Conservation (phyloP, 208 protist genomes). For the Trypanosoma platydactyli region DNA sequence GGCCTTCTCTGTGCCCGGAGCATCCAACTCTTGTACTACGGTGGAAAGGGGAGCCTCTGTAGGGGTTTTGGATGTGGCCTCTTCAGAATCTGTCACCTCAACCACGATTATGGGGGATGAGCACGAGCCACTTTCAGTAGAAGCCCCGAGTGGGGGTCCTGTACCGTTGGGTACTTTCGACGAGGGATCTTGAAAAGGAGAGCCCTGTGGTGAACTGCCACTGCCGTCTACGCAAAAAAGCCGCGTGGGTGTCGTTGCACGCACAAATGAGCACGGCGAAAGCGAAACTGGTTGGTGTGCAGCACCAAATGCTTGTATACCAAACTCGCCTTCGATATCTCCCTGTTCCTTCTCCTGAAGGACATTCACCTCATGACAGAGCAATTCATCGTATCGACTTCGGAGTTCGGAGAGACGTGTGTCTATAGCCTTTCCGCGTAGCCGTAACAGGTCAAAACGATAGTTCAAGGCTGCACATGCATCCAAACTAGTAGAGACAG, state of each 20-base stretch:
- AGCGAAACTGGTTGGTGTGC: neutral
- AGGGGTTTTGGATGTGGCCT: neutral
- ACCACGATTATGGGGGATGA: constrained; percentile 2
- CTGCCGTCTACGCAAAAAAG: neutral
- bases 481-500: neutral
- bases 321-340: neutral
- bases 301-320: no score
- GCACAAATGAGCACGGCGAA: neutral
- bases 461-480: constrained; percentile 17
- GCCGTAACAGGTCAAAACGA: neutral
- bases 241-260: neutral
- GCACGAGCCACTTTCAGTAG: neutral
- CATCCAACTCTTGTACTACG: no score
- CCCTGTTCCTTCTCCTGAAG: neutral
- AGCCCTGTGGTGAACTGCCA: neutral
- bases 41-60: neutral
- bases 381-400: neutral
- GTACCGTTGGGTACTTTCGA: neutral
- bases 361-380: neutral
- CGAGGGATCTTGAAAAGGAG: neutral
- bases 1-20: neutral
- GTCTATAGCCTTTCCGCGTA: constrained; percentile 12
- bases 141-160: neutral
- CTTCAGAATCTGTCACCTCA: constrained; percentile 1
- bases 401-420: constrained; percentile 1